phyloP scores from a whole-genome alignment of 2,329 filamentous ascomycete genomes.

The Penicillium sp. region DNA sequence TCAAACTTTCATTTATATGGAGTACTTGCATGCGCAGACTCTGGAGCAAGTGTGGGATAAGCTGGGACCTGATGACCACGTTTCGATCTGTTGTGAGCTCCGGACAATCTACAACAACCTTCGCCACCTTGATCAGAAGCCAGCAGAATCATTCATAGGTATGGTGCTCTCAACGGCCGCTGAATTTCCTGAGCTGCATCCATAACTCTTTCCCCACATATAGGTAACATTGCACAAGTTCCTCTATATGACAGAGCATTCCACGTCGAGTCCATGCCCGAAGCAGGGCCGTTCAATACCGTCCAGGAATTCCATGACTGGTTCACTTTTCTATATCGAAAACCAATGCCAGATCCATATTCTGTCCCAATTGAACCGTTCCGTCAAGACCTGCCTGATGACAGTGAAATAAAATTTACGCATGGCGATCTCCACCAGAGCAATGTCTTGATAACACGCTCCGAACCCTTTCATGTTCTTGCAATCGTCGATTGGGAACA shows the following conservation, averaged over 20 bases:
- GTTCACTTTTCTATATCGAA: slow-evolving; percentile 29
- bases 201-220: neutral
- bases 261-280: slow-evolving; percentile 10
- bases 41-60: slow-evolving; percentile 30
- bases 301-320: slow-evolving; percentile 36
- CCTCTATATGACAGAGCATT: slow-evolving; percentile 28
- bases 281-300: slow-evolving; percentile 32
- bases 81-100: slow-evolving; percentile 21
- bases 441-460: slow-evolving; percentile 33
- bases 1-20: slow-evolving; percentile 37
- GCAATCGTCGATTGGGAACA: slow-evolving; percentile 37
- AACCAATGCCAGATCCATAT: slow-evolving; percentile 21
- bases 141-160: slow-evolving; percentile 30
- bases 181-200: neutral
- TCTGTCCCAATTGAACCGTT: slow-evolving; percentile 22
- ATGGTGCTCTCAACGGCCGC: slow-evolving; percentile 7
- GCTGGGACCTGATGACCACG: slow-evolving; percentile 16
- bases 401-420: slow-evolving; percentile 35
- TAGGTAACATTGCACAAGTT: slow-evolving; percentile 19
- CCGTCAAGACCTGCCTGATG: slow-evolving; percentile 31
- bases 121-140: slow-evolving; percentile 28
- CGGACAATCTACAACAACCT: slow-evolving; percentile 21
- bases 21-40: slow-evolving; percentile 30
- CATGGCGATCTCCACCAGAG: slow-evolving; percentile 38
- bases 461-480: slow-evolving; percentile 21